Evolutionary conservation across 208 protist genomes (phyloP).

Genomic region (Porcisia hertigi): DNA sequence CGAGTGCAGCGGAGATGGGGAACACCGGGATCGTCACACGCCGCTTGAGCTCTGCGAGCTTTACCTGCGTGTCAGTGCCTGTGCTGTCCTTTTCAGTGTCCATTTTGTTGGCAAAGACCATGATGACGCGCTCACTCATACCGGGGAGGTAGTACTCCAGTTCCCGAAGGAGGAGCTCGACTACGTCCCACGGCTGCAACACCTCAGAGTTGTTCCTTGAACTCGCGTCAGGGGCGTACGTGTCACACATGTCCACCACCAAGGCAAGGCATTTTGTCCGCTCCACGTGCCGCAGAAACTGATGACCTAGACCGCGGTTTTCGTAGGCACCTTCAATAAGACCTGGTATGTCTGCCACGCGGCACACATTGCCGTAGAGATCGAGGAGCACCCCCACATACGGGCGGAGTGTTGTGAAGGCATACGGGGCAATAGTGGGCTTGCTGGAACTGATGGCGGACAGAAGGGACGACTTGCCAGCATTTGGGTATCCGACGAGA

Average conservation of each 20-base stretch:
- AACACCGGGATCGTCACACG: constrained; percentile 80
- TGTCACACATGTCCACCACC: constrained; percentile 90
- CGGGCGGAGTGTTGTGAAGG: constrained; percentile 92
- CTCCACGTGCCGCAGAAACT: constrained; percentile 93
- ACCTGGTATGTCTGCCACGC: constrained; percentile 89
- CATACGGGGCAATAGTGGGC: constrained; percentile 84
- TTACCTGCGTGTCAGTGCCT: constrained; percentile 43
- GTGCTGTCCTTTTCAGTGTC: constrained; percentile 66
- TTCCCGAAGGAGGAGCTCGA: constrained; percentile 74
- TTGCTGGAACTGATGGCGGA: constrained; percentile 86
- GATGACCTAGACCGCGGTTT: constrained; percentile 86
- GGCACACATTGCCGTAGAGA: constrained; percentile 81
- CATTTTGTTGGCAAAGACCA: constrained; percentile 93
- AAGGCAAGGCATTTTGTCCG: constrained; percentile 84
- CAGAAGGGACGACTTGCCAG: constrained; percentile 92
- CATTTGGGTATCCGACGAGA: constrained; percentile 92
- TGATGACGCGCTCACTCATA: constrained; percentile 70
- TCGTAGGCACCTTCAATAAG: constrained; percentile 93
- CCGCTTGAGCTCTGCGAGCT: constrained; percentile 69
- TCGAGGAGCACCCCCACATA: constrained; percentile 88
- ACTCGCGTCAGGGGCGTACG: constrained; percentile 47
- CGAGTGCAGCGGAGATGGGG: constrained; percentile 85
- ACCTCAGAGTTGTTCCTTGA: constrained; percentile 6
- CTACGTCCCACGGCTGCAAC: constrained; percentile 86
- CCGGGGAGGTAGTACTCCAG: constrained; percentile 86